Percentiles rank a stretch among this genome's conserved stretches.
Conservation (phyloP, 116 monocot species). For the Phalaenopsis hybrid region DNA sequence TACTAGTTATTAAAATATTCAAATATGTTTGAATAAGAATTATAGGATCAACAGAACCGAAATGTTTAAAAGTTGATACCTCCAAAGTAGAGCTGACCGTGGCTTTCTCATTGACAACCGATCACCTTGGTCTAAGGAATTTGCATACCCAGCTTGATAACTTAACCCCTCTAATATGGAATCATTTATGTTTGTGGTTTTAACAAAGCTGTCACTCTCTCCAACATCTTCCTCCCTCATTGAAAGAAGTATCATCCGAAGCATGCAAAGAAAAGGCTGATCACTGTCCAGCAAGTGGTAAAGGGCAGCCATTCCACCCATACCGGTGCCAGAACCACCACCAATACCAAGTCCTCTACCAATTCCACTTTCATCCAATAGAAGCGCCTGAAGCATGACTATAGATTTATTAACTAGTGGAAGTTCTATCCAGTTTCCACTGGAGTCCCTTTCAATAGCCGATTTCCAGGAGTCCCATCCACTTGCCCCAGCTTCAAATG, state of each 20-base stretch:
- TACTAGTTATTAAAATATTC: no score
- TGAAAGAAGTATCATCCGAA: constrained; percentile 80
- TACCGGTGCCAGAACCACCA: constrained; percentile 89
- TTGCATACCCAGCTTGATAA: constrained; percentile 27
- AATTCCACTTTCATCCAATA: constrained; percentile 89
- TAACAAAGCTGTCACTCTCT: constrained; percentile 62
- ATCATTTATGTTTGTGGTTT: constrained; percentile 55
- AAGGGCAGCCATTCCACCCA: constrained; percentile 79
- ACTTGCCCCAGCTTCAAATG: constrained; percentile 84
- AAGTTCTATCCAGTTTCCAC: constrained; percentile 83
- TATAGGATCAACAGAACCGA: background rate
- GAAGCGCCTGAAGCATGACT: constrained; percentile 80
- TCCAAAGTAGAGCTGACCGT: constrained; percentile 89
- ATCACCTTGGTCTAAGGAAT: constrained; percentile 41
- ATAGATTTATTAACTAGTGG: constrained; percentile 85
- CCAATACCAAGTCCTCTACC: constrained; percentile 82
- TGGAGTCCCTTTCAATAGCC: constrained; percentile 65
- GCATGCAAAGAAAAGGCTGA: constrained; percentile 96
- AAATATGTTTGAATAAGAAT: background rate
- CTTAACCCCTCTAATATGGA: constrained; percentile 54
- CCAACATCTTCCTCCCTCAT: constrained; percentile 93
- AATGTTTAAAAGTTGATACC: constrained; percentile 28
- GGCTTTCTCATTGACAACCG: constrained; percentile 59
- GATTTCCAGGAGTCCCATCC: constrained; percentile 79
- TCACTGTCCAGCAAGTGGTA: constrained; percentile 94